Conservation (phyloP, 495 filamentous ascomycete species). For the Aspergillus heteromorphus region DNA sequence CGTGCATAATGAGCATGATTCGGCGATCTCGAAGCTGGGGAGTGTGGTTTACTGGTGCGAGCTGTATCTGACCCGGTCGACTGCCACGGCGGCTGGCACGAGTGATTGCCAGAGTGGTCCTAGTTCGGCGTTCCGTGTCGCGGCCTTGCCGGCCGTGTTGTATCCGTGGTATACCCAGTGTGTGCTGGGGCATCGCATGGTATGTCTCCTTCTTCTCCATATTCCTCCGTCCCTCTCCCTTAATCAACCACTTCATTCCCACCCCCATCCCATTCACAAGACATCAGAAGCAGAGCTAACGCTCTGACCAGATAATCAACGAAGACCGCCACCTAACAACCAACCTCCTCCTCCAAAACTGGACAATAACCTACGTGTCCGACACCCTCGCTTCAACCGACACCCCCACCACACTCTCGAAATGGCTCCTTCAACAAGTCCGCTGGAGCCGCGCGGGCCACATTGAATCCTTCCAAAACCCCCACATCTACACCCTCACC, state of each 20-base stretch:
- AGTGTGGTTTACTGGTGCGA: conserved; percentile 30
- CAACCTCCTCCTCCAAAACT: conserved; percentile 27
- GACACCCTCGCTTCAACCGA: conserved; percentile 29
- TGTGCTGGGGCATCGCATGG: conserved; percentile 24
- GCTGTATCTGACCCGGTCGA: conserved; percentile 24
- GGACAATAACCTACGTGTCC: conserved; percentile 30
- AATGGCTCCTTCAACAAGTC: conserved; percentile 32
- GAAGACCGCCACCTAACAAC: conserved; percentile 33
- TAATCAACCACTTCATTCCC: too few species aligned
- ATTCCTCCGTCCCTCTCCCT: background rate
- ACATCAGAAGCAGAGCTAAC: too few species aligned
- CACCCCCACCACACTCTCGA: conserved; percentile 25
- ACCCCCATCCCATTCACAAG: too few species aligned
- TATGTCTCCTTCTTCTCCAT: too few species aligned
- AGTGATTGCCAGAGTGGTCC: conserved; percentile 31
- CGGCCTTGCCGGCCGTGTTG: conserved; percentile 23
- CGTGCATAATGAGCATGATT: conserved; percentile 26
- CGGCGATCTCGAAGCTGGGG: conserved; percentile 22
- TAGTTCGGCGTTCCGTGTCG: conserved; percentile 24
- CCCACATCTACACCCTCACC: conserved; percentile 25
- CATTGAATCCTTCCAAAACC: conserved; percentile 32
- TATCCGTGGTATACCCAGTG: conserved; percentile 30
- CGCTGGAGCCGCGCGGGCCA: conserved; percentile 30
- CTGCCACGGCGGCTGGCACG: conserved; percentile 19
- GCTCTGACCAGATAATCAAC: conserved; percentile 22